Conservation (phyloP, 192 early-diverging fungal genomes). For the Coemansia sp. region DNA sequence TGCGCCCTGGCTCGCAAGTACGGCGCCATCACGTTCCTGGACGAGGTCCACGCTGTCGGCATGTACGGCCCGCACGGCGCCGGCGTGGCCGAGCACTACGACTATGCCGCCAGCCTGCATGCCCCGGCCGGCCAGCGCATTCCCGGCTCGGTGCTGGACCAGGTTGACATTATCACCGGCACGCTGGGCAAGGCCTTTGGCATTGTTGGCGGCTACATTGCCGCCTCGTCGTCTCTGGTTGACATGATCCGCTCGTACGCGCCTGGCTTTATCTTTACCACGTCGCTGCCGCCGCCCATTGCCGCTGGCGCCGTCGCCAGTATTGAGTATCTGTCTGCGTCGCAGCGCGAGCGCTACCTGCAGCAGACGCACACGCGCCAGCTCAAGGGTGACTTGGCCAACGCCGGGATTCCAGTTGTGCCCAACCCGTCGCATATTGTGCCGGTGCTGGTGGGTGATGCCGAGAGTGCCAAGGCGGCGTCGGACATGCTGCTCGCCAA, state of each 20-base stretch:
- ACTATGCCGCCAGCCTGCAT: constrained; percentile 65
- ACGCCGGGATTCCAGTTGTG: constrained; percentile 88
- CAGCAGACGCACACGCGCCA: constrained; percentile 91
- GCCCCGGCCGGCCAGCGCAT: constrained; percentile 42
- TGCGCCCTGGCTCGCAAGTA: constrained; percentile 87
- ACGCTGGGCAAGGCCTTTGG: constrained; percentile 97
- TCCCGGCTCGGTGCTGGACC: constrained; percentile 64
- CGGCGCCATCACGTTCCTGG: constrained; percentile 93
- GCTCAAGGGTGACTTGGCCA: constrained; percentile 77
- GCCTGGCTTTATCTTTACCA: constrained; percentile 99
- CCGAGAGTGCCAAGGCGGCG: constrained; percentile 86
- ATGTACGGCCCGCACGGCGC: constrained; percentile 94
- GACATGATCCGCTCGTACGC: constrained; percentile 96
- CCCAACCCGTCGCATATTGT: constrained; percentile 99
- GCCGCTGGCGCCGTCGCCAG: constrained; percentile 88
- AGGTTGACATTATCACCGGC: constrained; percentile 93
- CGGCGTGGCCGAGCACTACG: constrained; percentile 92
- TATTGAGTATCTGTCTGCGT: constrained; percentile 85
- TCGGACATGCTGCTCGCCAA: constrained; percentile 88
- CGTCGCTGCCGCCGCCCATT: constrained; percentile 91
- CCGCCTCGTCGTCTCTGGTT: constrained; percentile 78
- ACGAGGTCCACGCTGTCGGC: constrained; percentile 99
- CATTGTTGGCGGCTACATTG: constrained; percentile 96
- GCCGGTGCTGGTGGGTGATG: constrained; percentile 95
- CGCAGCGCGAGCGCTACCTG: constrained; percentile 76